Conservation (phyloP, 2,329 filamentous ascomycete species). For the Huntiella omanensis region DNA sequence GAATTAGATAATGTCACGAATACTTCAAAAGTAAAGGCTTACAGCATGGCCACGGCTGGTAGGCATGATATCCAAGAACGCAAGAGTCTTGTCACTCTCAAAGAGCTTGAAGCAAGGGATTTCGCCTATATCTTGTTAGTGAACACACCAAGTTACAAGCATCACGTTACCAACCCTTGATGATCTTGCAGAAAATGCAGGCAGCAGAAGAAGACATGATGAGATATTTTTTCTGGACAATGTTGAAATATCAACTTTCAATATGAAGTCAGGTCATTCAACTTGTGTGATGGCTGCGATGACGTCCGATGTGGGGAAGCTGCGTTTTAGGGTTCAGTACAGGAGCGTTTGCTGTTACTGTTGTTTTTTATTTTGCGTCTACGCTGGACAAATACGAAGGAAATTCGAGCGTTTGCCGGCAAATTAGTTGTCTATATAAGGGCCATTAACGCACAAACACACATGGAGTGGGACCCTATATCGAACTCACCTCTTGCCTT, state of each 20-base stretch:
- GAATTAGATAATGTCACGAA: background rate
- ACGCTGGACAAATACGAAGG: too few species aligned
- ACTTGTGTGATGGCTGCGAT: too few species aligned
- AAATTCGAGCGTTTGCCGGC: too few species aligned
- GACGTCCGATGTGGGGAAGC: too few species aligned
- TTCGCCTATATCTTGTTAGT: slow-evolving; percentile 41
- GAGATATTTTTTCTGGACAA: background rate
- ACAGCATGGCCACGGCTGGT: slow-evolving; percentile 79
- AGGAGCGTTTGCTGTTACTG: too few species aligned
- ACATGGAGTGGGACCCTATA: slow-evolving; percentile 49
- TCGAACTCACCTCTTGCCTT: slow-evolving; percentile 61
- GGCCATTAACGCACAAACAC: background rate
- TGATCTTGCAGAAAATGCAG: slow-evolving; percentile 97
- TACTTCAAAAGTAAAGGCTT: slow-evolving; percentile 18
- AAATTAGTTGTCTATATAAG: background rate
- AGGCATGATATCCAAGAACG: slow-evolving; percentile 91
- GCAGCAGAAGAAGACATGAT: slow-evolving; percentile 17
- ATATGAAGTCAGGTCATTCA: too few species aligned
- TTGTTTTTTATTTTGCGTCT: too few species aligned
- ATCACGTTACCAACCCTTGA: slow-evolving; percentile 47
- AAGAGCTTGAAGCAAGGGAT: slow-evolving; percentile 95
- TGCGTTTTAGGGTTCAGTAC: too few species aligned
- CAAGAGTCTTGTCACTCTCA: slow-evolving; percentile 81
- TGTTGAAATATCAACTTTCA: too few species aligned
- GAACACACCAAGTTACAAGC: slow-evolving; percentile 10